Conservation (phyloP, 768 basidiomycete species). For the Crepidotus variabilis region DNA sequence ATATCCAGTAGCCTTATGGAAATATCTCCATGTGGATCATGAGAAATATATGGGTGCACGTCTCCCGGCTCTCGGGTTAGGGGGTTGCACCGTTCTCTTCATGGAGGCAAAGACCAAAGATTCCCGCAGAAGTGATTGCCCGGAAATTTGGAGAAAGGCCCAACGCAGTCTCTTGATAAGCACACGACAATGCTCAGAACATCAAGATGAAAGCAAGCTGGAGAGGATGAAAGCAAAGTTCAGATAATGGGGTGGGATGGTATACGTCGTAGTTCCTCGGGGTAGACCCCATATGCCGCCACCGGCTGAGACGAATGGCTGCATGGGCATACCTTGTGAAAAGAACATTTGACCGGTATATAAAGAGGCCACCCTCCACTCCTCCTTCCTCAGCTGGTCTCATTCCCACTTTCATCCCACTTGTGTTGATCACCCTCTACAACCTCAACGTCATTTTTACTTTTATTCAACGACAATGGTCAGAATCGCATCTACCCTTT, state of each 20-base stretch:
- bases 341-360: background rate
- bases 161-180: no score
- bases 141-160: no score
- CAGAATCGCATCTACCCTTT: conserved; percentile 1
- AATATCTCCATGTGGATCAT: background rate
- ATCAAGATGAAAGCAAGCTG: no score
- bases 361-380: background rate
- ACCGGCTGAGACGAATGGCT: no score
- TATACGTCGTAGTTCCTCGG: no score
- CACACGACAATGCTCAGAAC: no score
- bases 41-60: background rate
- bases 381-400: background rate
- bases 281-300: no score
- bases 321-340: no score
- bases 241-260: background rate
- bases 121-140: no score
- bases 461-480: background rate
- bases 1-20: background rate
- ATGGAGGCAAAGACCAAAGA: no score
- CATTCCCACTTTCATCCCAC: background rate
- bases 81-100: no score
- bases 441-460: background rate
- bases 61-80: no score
- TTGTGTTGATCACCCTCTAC: background rate
- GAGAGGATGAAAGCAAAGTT: background rate